A percentile compares a stretch with the other conserved stretches of the same genome.
Evolutionary conservation across 805 yeast species (phyloP).

Genomic region (Dipodascopsis uninucleata): DNA sequence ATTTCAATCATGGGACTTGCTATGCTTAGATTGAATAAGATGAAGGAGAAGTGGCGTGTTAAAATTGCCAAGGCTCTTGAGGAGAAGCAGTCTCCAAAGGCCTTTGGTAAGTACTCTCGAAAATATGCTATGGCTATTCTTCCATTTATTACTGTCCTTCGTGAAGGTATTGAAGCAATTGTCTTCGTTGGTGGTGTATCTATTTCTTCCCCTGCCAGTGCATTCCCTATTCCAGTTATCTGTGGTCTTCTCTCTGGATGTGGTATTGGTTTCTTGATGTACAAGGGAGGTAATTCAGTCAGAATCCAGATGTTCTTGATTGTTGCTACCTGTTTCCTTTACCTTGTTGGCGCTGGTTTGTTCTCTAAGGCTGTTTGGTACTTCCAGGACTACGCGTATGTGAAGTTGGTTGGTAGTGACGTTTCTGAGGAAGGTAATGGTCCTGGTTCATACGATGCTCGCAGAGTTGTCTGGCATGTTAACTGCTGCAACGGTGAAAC

Average conservation of each 20-base stretch:
- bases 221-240: slow-evolving; percentile 93
- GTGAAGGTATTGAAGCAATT: slow-evolving; percentile 97
- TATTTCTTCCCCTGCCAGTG: slow-evolving; percentile 55
- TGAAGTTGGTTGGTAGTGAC: slow-evolving; percentile 80
- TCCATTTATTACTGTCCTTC: slow-evolving; percentile 84
- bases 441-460: slow-evolving; percentile 87
- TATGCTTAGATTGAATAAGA: slow-evolving; percentile 90
- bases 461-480: slow-evolving; percentile 85
- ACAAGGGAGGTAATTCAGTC: slow-evolving; percentile 74
- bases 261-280: slow-evolving; percentile 63
- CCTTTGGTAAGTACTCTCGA: slow-evolving; percentile 52
- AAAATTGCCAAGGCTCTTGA: slow-evolving; percentile 84
- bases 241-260: slow-evolving; percentile 80
- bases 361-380: slow-evolving; percentile 92
- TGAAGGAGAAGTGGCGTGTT: slow-evolving; percentile 96
- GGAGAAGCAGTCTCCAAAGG: slow-evolving; percentile 22
- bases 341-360: slow-evolving; percentile 86
- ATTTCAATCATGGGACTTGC: slow-evolving; percentile 94
- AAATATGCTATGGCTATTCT: slow-evolving; percentile 85
- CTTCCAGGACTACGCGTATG: slow-evolving; percentile 68
- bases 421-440: slow-evolving; percentile 91
- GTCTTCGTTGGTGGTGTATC: slow-evolving; percentile 97
- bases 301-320: slow-evolving; percentile 87
- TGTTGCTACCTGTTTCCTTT: slow-evolving; percentile 81
- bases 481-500: slow-evolving; percentile 94